phyloP scores from a whole-genome alignment of 495 filamentous ascomycete genomes.

The Penicillium taxi region DNA sequence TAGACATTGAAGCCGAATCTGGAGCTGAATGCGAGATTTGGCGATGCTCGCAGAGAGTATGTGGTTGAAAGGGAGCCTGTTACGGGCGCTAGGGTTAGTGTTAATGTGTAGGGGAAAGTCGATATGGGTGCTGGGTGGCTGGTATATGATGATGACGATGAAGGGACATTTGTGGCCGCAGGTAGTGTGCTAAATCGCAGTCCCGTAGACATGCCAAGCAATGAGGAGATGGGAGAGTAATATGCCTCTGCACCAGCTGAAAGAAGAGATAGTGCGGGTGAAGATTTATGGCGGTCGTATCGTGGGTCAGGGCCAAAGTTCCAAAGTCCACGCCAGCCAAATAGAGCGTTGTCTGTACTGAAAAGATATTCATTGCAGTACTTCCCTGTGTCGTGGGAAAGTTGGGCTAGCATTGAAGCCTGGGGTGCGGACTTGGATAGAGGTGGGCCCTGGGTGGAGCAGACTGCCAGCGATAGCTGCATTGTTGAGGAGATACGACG shows the following conservation, averaged over 20 bases:
- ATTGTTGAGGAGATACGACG: conserved; percentile 69
- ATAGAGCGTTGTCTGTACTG: conserved; percentile 81
- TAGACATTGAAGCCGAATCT: conserved; percentile 96
- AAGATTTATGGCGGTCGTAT: conserved; percentile 9
- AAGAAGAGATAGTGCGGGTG: conserved; percentile 41
- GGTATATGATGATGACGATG: conserved; percentile 17
- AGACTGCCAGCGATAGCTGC: conserved; percentile 73
- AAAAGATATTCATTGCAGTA: conserved; percentile 87
- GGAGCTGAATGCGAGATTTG: conserved; percentile 73
- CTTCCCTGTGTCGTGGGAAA: conserved; percentile 82
- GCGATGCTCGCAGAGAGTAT: conserved; percentile 80
- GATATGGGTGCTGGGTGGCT: conserved; percentile 29
- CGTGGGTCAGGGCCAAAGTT: conserved; percentile 85
- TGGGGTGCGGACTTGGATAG: conserved; percentile 39
- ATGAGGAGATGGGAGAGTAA: conserved; percentile 86
- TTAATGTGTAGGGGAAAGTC: conserved; percentile 81
- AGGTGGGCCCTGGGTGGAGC: conserved; percentile 57
- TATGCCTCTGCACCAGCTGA: conserved; percentile 89
- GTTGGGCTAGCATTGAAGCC: conserved; percentile 56
- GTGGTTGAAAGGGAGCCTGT: conserved; percentile 87
- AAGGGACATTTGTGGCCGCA: conserved; percentile 56
- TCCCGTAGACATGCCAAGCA: conserved; percentile 74
- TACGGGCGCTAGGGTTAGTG: conserved; percentile 80
- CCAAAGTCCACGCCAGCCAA: conserved; percentile 83
- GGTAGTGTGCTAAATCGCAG: conserved; percentile 86